Evolutionary conservation across 441 rosid genomes (phyloP).

Genomic region (Mallotus repandus): DNA sequence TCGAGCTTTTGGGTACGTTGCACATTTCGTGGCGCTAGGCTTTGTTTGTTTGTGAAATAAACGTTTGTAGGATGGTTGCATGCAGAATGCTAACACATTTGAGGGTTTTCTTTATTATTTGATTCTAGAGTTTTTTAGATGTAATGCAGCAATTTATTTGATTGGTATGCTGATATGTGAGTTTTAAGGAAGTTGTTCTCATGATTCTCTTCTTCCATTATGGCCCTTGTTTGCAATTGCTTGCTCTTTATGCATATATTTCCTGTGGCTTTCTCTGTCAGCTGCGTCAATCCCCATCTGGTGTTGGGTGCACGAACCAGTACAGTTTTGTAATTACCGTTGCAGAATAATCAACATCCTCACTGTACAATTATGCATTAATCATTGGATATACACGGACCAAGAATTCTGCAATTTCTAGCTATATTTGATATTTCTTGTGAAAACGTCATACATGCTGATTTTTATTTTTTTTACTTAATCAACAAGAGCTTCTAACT

Average conservation of each 20-base stretch:
- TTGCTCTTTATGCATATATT: not conserved
- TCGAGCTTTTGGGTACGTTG: too few relatives aligned
- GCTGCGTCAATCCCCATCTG: not conserved
- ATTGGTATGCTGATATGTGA: not conserved
- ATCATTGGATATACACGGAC: not conserved
- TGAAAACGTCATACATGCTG: not conserved
- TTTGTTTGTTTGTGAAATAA: too few relatives aligned
- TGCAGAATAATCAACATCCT: not conserved
- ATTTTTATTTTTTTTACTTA: not conserved
- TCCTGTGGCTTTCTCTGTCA: not conserved
- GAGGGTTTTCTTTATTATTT: too few relatives aligned
- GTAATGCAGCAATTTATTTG: too few relatives aligned
- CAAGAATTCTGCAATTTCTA: not conserved
- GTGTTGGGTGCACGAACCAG: not conserved
- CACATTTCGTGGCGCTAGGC: too few relatives aligned
- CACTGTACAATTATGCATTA: too few relatives aligned
- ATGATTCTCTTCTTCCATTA: conserved; percentile 8
- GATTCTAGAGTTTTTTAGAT: too few relatives aligned
- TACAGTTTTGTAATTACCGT: not conserved
- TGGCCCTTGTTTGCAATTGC: not conserved
- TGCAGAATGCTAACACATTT: too few relatives aligned
- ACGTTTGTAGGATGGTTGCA: too few relatives aligned
- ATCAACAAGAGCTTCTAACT: not conserved
- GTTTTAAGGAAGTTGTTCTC: not conserved
- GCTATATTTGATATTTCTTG: not conserved